Percentiles rank a stretch among this genome's conserved stretches.
phyloP scores from a whole-genome alignment of 1,284 basidiomycete species.

The Papiliotrema terrestris region DNA sequence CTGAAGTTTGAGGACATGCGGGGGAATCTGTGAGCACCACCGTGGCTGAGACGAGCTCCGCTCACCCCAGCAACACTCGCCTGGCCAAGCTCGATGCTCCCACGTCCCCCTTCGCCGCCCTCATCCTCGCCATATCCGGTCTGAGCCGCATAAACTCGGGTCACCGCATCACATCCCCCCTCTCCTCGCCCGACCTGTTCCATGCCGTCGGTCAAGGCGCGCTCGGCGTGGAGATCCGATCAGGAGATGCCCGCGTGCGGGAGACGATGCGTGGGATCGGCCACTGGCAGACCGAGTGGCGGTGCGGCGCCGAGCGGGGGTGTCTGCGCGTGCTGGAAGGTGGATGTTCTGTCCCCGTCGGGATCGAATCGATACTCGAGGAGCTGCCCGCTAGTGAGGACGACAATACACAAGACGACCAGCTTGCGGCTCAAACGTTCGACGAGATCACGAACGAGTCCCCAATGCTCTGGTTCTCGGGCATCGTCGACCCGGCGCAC shows the following conservation, averaged over 20 bases:
- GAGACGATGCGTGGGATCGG: slow-evolving; percentile 65
- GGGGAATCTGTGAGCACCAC: slow-evolving; percentile 46
- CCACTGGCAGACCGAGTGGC: slow-evolving; percentile 72
- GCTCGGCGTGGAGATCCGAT: slow-evolving; percentile 80
- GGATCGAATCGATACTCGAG: slow-evolving; percentile 59
- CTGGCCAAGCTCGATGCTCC: slow-evolving; percentile 85
- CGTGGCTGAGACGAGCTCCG: background rate
- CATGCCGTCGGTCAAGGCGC: slow-evolving; percentile 95
- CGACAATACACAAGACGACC: slow-evolving; percentile 14
- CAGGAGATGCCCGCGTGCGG: slow-evolving; percentile 61
- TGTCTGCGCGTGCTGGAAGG: slow-evolving; percentile 86
- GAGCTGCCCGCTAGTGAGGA: slow-evolving; percentile 18
- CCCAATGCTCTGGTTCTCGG: slow-evolving; percentile 44
- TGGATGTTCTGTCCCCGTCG: slow-evolving; percentile 96
- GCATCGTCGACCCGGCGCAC: slow-evolving; percentile 32
- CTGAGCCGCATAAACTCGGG: slow-evolving; percentile 76
- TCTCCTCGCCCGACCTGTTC: slow-evolving; percentile 70
- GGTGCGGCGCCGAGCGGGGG: slow-evolving; percentile 76
- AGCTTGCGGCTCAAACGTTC: slow-evolving; percentile 20
- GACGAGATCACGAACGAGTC: slow-evolving; percentile 16
- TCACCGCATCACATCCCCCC: slow-evolving; percentile 73
- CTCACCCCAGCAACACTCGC: slow-evolving; percentile 60
- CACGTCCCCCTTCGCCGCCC: slow-evolving; percentile 76
- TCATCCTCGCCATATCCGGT: slow-evolving; percentile 92
- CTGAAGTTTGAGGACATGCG: slow-evolving; percentile 87